Percentiles rank a stretch among this genome's conserved stretches.
phyloP scores from a whole-genome alignment of 305 asterid species.

The Fraxinus floribunda region DNA sequence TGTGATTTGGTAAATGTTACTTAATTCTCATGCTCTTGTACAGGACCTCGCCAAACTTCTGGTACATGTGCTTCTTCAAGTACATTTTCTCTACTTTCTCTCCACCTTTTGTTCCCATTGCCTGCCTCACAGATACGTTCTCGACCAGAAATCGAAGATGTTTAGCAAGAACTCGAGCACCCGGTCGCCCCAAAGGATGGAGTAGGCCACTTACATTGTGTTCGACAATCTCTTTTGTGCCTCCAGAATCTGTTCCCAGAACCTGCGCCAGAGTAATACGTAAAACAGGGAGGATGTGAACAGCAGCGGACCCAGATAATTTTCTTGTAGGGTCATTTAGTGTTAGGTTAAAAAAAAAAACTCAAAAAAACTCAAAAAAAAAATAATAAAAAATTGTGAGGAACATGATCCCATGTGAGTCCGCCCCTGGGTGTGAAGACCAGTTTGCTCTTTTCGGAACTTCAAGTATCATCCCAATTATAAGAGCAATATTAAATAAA shows the following conservation, averaged over 20 bases:
- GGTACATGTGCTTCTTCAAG: conserved; percentile 86
- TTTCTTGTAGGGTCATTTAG: no score
- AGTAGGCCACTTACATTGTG: conserved; percentile 81
- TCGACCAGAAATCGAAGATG: conserved; percentile 61
- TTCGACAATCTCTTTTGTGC: conserved; percentile 84
- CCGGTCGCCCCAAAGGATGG: conserved; percentile 81
- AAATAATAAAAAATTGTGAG: no score
- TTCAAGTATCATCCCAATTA: neutral
- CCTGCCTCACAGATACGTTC: conserved; percentile 57
- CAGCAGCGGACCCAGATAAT: no score
- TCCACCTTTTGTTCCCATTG: conserved; percentile 74
- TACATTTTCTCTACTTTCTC: conserved; percentile 81
- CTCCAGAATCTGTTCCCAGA: conserved; percentile 92
- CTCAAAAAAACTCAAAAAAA: no score
- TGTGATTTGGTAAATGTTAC: conserved; percentile 28
- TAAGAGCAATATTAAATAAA: neutral
- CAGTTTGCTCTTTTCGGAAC: neutral
- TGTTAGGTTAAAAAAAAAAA: no score
- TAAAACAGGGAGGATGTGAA: neutral
- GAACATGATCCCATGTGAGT: no score
- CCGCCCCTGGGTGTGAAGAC: neutral
- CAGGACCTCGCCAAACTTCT: conserved; percentile 80
- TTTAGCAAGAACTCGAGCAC: conserved; percentile 59
- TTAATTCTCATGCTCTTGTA: conserved; percentile 82
- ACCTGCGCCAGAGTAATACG: conserved; percentile 45